Conservation (phyloP, 2,329 filamentous ascomycete species). For the Dactylellina haptotyla region DNA sequence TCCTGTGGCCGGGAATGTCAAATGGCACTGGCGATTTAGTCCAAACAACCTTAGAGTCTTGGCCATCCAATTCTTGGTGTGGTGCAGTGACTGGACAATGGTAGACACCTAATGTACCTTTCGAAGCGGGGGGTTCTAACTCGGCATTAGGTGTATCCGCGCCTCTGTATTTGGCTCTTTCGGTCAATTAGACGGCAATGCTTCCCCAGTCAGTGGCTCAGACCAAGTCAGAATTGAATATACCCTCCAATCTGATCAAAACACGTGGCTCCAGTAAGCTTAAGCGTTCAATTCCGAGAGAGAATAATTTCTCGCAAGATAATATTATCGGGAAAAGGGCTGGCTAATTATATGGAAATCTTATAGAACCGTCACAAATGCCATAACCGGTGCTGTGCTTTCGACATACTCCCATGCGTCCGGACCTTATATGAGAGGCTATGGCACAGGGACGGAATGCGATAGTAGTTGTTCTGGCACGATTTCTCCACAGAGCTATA, state of each 20-base stretch:
- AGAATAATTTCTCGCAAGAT: neutral
- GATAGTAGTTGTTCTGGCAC: conserved; percentile 61
- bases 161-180: conserved; percentile 63
- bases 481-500: conserved; percentile 61
- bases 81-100: conserved; percentile 62
- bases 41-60: conserved; percentile 63
- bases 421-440: conserved; percentile 61
- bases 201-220: conserved; percentile 55
- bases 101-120: conserved; percentile 54
- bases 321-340: neutral
- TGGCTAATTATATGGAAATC: neutral
- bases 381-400: conserved; percentile 59
- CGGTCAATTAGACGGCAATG: conserved; percentile 61
- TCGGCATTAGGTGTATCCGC: conserved; percentile 57
- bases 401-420: conserved; percentile 60
- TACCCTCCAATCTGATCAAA: conserved; percentile 56
- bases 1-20: conserved; percentile 64
- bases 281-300: too few relatives aligned
- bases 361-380: conserved; percentile 60
- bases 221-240: conserved; percentile 61
- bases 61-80: conserved; percentile 63
- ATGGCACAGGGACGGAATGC: conserved; percentile 63
- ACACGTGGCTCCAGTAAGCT: conserved; percentile 57
- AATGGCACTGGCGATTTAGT: conserved; percentile 64
- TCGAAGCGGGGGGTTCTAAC: neutral